Evolutionary conservation across 2,329 filamentous ascomycete species (phyloP).

Genomic region (Fusarium concolor): DNA sequence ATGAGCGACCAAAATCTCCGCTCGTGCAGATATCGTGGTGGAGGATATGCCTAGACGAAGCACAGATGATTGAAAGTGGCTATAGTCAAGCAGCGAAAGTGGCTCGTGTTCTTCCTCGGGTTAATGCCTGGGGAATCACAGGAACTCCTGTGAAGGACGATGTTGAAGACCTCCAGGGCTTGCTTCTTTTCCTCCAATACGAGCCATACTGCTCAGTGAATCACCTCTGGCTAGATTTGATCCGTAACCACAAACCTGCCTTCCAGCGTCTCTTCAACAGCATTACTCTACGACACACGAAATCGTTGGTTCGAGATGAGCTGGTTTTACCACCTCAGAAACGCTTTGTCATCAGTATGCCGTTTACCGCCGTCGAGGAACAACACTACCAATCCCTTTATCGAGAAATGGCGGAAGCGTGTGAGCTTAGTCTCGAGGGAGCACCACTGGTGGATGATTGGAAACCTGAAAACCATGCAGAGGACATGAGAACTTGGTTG

Average conservation of each 20-base stretch:
- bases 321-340: constrained; percentile 84
- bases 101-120: constrained; percentile 80
- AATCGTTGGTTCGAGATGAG: constrained; percentile 82
- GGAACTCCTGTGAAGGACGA: constrained; percentile 87
- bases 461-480: constrained; percentile 72
- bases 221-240: constrained; percentile 75
- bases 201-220: constrained; percentile 77
- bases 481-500: constrained; percentile 84
- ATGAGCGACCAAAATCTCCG: constrained; percentile 76
- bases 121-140: constrained; percentile 92
- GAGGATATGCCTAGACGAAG: constrained; percentile 81
- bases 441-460: constrained; percentile 71
- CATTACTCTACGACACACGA: constrained; percentile 87
- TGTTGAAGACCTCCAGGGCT: constrained; percentile 79
- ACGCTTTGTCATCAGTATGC: constrained; percentile 86
- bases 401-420: constrained; percentile 77
- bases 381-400: constrained; percentile 86
- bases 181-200: constrained; percentile 83
- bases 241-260: constrained; percentile 67
- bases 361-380: constrained; percentile 90
- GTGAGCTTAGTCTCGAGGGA: constrained; percentile 73
- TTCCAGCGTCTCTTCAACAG: constrained; percentile 77
- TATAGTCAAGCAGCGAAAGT: constrained; percentile 85
- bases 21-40: constrained; percentile 88
- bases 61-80: constrained; percentile 94